These are phyloP conservation scores for Phaffomyces antillensis DNA, from an alignment of 805 yeast species.

Conservation along the genomic window DNA sequence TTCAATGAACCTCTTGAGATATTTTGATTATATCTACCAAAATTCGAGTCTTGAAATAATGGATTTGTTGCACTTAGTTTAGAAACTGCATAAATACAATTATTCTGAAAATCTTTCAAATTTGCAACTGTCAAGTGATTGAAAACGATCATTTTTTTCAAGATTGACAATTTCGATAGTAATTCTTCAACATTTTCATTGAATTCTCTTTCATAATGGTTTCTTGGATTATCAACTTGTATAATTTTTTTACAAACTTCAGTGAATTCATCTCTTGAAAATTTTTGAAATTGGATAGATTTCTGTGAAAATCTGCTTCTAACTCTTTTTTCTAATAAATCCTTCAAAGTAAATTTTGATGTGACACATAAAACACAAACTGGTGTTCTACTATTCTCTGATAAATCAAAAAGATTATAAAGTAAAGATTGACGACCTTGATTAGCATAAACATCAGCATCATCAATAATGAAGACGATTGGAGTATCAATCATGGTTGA, in stretches of 20 bases:
- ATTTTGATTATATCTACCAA: slow-evolving; percentile 24
- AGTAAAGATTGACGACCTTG: slow-evolving; percentile 74
- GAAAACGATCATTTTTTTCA: slow-evolving; percentile 32
- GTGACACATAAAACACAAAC: slow-evolving; percentile 78
- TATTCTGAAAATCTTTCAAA: slow-evolving; percentile 40
- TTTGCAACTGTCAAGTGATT: slow-evolving; percentile 57
- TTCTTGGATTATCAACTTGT: slow-evolving; percentile 19
- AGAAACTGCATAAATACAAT: slow-evolving; percentile 36
- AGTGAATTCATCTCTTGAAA: slow-evolving; percentile 40
- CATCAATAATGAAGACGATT: slow-evolving; percentile 75
- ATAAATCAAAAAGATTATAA: slow-evolving; percentile 81
- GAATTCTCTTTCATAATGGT: slow-evolving; percentile 33
- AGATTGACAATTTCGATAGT: slow-evolving; percentile 23
- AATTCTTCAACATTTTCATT: slow-evolving; percentile 31
- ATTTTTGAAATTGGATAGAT: slow-evolving; percentile 50
- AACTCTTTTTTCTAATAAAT: slow-evolving; percentile 84
- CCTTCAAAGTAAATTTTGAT: slow-evolving; percentile 67
- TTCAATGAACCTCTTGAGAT: slow-evolving; percentile 21
- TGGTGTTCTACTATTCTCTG: slow-evolving; percentile 65
- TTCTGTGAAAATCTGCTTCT: slow-evolving; percentile 84
- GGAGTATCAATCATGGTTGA: slow-evolving; percentile 29
- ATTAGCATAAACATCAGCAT: slow-evolving; percentile 70
- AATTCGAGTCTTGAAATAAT: slow-evolving; percentile 17
- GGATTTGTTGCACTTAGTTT: slow-evolving; percentile 24
- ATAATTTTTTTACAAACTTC: slow-evolving; percentile 38